Conservation (phyloP, 495 filamentous ascomycete genomes). For the Daldinia concentrica region DNA sequence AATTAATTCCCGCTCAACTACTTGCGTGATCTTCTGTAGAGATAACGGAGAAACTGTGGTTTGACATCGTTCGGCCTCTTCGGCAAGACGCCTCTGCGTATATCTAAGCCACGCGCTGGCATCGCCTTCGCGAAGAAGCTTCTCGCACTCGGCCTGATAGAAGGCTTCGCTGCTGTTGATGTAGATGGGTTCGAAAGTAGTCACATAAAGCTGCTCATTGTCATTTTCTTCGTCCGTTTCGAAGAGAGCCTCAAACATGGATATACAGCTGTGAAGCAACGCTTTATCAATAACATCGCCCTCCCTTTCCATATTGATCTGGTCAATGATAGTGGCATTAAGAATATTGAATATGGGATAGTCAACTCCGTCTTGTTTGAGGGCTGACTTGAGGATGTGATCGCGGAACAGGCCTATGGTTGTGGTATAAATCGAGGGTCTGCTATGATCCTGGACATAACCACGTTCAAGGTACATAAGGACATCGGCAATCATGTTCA, state of each 20-base stretch:
- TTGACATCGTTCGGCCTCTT: slow-evolving; percentile 83
- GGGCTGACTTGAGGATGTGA: slow-evolving; percentile 68
- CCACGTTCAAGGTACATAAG: slow-evolving; percentile 98
- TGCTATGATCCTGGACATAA: slow-evolving; percentile 73
- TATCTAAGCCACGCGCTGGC: slow-evolving; percentile 86
- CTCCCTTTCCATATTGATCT: slow-evolving; percentile 90
- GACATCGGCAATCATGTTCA: slow-evolving; percentile 98
- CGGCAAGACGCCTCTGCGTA: slow-evolving; percentile 73
- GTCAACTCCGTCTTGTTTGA: slow-evolving; percentile 53
- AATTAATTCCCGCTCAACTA: slow-evolving; percentile 86
- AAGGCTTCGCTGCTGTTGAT: slow-evolving; percentile 74
- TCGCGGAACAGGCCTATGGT: slow-evolving; percentile 91
- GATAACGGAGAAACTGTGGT: slow-evolving; percentile 79
- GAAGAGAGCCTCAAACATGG: slow-evolving; percentile 92
- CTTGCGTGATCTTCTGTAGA: slow-evolving; percentile 73
- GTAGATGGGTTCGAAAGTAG: slow-evolving; percentile 82
- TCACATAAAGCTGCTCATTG: slow-evolving; percentile 82
- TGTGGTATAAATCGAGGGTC: slow-evolving; percentile 80
- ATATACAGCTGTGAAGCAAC: slow-evolving; percentile 81
- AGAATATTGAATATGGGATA: slow-evolving; percentile 72
- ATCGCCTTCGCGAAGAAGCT: slow-evolving; percentile 78
- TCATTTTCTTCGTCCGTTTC: slow-evolving; percentile 78
- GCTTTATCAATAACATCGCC: slow-evolving; percentile 89
- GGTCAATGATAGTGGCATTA: slow-evolving; percentile 83
- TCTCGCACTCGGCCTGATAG: slow-evolving; percentile 77